Conservation (phyloP, 2,329 filamentous ascomycete species). For the Penicillium sp. region DNA sequence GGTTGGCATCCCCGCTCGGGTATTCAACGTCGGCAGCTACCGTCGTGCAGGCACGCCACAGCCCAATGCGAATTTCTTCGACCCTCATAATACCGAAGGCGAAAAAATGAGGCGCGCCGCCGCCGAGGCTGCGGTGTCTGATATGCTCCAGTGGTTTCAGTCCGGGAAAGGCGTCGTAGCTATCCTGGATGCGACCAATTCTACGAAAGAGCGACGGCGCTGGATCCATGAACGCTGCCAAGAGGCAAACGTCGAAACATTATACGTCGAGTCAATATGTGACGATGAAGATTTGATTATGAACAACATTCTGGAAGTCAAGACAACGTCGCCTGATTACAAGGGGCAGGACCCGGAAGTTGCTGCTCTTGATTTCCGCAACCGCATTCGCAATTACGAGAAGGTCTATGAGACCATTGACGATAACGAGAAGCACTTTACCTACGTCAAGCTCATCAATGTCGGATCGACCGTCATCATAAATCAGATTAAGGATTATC, state of each 20-base stretch:
- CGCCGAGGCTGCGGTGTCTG: conserved; percentile 79
- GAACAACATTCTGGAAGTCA: conserved; percentile 95
- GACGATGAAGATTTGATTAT: conserved; percentile 94
- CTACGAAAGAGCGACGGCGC: conserved; percentile 74
- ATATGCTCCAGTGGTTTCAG: conserved; percentile 91
- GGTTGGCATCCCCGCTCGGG: conserved; percentile 86
- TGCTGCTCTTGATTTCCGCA: conserved; percentile 82
- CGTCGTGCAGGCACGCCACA: conserved; percentile 82
- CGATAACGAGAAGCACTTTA: conserved; percentile 75
- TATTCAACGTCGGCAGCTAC: conserved; percentile 96
- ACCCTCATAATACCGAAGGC: conserved; percentile 78
- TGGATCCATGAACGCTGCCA: conserved; percentile 82
- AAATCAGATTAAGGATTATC: conserved; percentile 92
- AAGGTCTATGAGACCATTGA: conserved; percentile 92
- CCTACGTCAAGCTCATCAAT: conserved; percentile 95
- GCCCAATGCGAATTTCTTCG: conserved; percentile 90
- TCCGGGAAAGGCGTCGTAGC: conserved; percentile 70
- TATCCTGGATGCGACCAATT: conserved; percentile 94
- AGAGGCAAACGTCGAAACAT: conserved; percentile 69
- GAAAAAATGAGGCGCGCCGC: conserved; percentile 80
- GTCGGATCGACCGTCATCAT: conserved; percentile 94
- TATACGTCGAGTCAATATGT: conserved; percentile 95
- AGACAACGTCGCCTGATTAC: conserved; percentile 93
- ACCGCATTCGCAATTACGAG: conserved; percentile 93
- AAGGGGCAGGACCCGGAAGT: conserved; percentile 84